These are phyloP conservation scores for Cyberlindnera mississippiensis DNA, from an alignment of 805 yeast genomes.

Conservation along the genomic window DNA sequence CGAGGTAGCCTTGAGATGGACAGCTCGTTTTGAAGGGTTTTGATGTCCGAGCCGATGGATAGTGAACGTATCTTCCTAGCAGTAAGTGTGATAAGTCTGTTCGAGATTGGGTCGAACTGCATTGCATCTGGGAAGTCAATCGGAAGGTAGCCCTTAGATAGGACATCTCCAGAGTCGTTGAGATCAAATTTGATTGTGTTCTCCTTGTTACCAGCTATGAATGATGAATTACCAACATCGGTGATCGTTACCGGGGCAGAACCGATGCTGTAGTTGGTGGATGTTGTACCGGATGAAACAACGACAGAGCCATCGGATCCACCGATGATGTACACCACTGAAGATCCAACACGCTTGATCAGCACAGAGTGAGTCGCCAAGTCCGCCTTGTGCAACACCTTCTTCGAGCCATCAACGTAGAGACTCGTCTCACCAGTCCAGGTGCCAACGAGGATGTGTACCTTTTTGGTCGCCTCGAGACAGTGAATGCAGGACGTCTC, in stretches of 20 bases:
- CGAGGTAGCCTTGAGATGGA: constrained; percentile 12
- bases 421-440: constrained; percentile 24
- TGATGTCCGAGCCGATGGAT: neutral
- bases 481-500: constrained; percentile 18
- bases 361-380: constrained; percentile 19
- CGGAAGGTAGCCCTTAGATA: constrained; percentile 19
- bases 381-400: constrained; percentile 3
- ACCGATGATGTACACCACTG: constrained; percentile 16
- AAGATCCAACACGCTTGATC: constrained; percentile 9
- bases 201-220: constrained; percentile 22
- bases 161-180: constrained; percentile 1
- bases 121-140: constrained; percentile 15
- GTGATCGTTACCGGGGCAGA: constrained; percentile 24
- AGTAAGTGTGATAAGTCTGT: neutral
- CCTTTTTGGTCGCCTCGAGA: neutral
- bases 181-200: constrained; percentile 12
- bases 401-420: constrained; percentile 8
- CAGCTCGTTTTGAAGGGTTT: constrained; percentile 10
- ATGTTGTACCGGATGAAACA: neutral
- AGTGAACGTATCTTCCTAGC: constrained; percentile 2
- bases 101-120: neutral
- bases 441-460: constrained; percentile 17
- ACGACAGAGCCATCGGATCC: constrained; percentile 24
- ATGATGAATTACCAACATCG: constrained; percentile 4
- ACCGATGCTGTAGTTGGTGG: constrained; percentile 15